Percentiles rank a stretch among this genome's conserved stretches.
These are phyloP conservation scores for Byssochlamys sp. DNA, from an alignment of 2,329 filamentous ascomycete species.

Conservation along the genomic window DNA sequence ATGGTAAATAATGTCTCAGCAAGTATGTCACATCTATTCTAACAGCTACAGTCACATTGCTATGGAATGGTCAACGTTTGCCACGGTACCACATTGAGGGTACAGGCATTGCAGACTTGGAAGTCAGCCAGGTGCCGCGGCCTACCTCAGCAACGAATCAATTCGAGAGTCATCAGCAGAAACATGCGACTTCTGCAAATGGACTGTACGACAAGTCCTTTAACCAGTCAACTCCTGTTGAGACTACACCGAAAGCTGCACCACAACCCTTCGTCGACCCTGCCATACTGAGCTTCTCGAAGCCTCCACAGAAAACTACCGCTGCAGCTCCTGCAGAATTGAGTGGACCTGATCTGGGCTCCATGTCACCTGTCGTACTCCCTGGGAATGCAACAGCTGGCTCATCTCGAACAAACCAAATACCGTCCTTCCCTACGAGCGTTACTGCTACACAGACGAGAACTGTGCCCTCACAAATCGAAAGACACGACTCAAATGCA, in stretches of 20 bases:
- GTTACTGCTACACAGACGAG: conserved; percentile 3
- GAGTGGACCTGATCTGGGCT: conserved; percentile 8
- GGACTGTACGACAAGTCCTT: conserved; percentile 10
- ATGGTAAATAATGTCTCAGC: conserved; percentile 48
- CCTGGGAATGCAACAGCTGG: conserved; percentile 16
- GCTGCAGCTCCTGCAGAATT: conserved; percentile 2
- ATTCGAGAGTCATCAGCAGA: conserved; percentile 2
- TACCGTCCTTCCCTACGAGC: conserved; percentile 7
- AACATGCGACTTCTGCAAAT: conserved; percentile 9
- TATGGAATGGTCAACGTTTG: conserved; percentile 45
- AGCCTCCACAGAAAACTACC: conserved; percentile 12
- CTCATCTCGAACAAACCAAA: conserved; percentile 6
- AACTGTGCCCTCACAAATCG: conserved; percentile 10
- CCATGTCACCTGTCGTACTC: conserved; percentile 21
- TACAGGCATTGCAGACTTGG: conserved; percentile 49
- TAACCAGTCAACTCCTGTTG: conserved; percentile 6
- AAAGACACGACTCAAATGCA: conserved; percentile 19
- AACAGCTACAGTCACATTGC: conserved; percentile 33
- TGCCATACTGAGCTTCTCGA: conserved; percentile 63
- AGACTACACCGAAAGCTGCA: conserved; percentile 20
- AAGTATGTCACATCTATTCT: conserved; percentile 24
- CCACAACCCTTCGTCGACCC: conserved; percentile 60
- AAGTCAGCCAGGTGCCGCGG: conserved; percentile 29
- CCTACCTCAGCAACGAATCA: not conserved
- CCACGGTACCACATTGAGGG: conserved; percentile 49